A percentile compares a stretch with the other conserved stretches of the same genome.
These are phyloP conservation scores for Pseudocercospora crystallina DNA, from an alignment of 2,329 filamentous ascomycete genomes.

Conservation along the genomic window DNA sequence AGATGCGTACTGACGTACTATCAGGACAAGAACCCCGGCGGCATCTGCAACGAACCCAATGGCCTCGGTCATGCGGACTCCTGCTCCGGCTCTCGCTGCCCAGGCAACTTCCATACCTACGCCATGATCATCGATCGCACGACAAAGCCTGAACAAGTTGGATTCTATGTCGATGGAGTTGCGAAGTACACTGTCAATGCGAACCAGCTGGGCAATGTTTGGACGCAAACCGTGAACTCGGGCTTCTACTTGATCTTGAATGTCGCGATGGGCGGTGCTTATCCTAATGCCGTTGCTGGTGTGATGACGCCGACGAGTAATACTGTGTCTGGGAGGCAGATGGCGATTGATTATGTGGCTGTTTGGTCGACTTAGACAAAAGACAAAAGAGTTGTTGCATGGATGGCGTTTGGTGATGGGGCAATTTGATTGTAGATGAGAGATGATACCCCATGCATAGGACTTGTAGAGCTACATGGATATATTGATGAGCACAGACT, in stretches of 20 bases:
- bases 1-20: not conserved
- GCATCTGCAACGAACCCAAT: slow-evolving; percentile 32
- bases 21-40: slow-evolving; percentile 32
- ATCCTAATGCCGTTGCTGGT: slow-evolving; percentile 30
- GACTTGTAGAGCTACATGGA: too few relatives aligned
- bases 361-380: slow-evolving; percentile 21
- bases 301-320: slow-evolving; percentile 26
- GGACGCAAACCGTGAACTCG: slow-evolving; percentile 28
- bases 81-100: slow-evolving; percentile 20
- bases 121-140: slow-evolving; percentile 32
- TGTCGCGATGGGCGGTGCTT: slow-evolving; percentile 33
- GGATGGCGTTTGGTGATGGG: not conserved
- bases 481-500: too few relatives aligned
- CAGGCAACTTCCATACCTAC: slow-evolving; percentile 34
- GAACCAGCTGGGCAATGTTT: slow-evolving; percentile 26
- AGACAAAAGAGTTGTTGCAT: not conserved
- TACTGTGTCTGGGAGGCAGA: slow-evolving; percentile 20
- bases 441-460: not conserved
- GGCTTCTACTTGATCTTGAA: slow-evolving; percentile 32
- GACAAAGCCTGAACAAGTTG: slow-evolving; percentile 21
- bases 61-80: slow-evolving; percentile 22
- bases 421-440: not conserved
- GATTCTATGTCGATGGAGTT: slow-evolving; percentile 30
- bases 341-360: slow-evolving; percentile 28
- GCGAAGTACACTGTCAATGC: slow-evolving; percentile 24